Percentiles rank a stretch among this genome's conserved stretches.
These are phyloP conservation scores for Drosera spatulata DNA, from an alignment of 179 eudicot genomes.

Conservation along the genomic window DNA sequence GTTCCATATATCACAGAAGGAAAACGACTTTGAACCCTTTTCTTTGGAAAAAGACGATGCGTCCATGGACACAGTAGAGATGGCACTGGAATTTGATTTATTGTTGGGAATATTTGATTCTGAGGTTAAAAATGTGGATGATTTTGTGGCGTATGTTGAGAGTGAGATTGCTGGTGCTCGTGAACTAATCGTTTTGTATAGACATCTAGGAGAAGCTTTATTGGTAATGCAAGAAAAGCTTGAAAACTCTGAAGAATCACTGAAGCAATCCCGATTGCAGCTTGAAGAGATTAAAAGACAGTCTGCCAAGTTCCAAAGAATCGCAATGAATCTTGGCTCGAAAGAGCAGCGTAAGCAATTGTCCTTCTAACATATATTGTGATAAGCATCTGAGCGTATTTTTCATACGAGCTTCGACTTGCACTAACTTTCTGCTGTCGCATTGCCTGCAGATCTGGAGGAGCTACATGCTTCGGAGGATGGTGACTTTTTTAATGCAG, in stretches of 20 bases:
- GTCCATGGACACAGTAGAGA: slow-evolving; percentile 24
- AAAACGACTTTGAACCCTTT: slow-evolving; percentile 70
- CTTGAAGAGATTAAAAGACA: slow-evolving; percentile 57
- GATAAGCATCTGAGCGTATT: background rate
- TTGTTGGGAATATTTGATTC: slow-evolving; percentile 61
- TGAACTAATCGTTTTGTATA: slow-evolving; percentile 29
- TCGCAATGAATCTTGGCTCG: slow-evolving; percentile 24
- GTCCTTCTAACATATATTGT: background rate
- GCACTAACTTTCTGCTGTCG: slow-evolving; percentile 7
- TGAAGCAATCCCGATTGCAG: slow-evolving; percentile 62
- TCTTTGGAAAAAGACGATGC: slow-evolving; percentile 23
- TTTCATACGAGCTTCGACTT: background rate
- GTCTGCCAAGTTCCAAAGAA: slow-evolving; percentile 51
- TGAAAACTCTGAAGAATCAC: slow-evolving; percentile 45
- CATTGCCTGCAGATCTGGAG: slow-evolving; percentile 37
- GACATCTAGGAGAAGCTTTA: slow-evolving; percentile 29
- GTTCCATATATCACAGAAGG: slow-evolving; percentile 72
- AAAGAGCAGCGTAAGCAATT: slow-evolving; percentile 40
- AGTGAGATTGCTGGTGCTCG: slow-evolving; percentile 33
- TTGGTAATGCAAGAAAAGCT: slow-evolving; percentile 42
- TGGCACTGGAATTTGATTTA: slow-evolving; percentile 64
- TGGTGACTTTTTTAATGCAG: slow-evolving; percentile 20
- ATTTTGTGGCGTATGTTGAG: slow-evolving; percentile 30
- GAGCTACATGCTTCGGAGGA: slow-evolving; percentile 20
- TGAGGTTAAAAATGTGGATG: slow-evolving; percentile 49